These are phyloP conservation scores for Lolium multiflorum DNA, from an alignment of 176 grass and related monocot genomes.

Conservation along the genomic window DNA sequence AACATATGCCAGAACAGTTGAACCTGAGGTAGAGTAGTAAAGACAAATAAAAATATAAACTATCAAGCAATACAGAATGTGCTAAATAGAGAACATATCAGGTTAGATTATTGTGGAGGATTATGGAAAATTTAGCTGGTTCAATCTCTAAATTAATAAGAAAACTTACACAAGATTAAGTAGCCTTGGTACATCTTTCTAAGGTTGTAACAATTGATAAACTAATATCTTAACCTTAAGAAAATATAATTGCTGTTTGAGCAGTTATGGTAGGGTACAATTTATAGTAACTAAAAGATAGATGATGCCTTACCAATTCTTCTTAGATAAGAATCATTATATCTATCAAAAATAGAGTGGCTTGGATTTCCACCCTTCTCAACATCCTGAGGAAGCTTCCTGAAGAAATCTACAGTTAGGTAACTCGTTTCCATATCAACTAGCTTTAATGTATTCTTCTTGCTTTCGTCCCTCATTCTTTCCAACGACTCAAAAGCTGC, in stretches of 20 bases:
- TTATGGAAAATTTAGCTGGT: background rate
- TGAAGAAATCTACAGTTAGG: slow-evolving; percentile 98
- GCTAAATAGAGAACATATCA: background rate
- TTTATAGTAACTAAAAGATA: slow-evolving; percentile 5
- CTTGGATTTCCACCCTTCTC: slow-evolving; percentile 99
- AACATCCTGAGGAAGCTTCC: slow-evolving; percentile 98
- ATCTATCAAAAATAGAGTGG: slow-evolving; percentile 99
- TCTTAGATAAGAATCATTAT: slow-evolving; percentile 99
- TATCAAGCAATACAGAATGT: background rate
- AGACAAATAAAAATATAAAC: background rate
- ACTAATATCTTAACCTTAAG: background rate
- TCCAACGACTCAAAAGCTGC: slow-evolving; percentile 97
- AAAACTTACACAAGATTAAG: background rate
- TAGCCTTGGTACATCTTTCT: background rate
- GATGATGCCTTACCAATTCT: slow-evolving; percentile 65
- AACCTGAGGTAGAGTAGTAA: slow-evolving; percentile 56
- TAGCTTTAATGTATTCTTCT: slow-evolving; percentile 93
- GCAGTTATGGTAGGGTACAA: slow-evolving; percentile 11
- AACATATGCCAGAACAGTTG: slow-evolving; percentile 92
- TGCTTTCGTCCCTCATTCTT: slow-evolving; percentile 99
- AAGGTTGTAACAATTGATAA: background rate
- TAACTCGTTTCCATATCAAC: slow-evolving; percentile 99
- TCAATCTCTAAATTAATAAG: background rate
- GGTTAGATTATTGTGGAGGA: background rate
- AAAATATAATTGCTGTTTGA: background rate